These are phyloP conservation scores for Pelargonium fulgidum DNA, from an alignment of 441 rosid genomes.

Conservation along the genomic window DNA sequence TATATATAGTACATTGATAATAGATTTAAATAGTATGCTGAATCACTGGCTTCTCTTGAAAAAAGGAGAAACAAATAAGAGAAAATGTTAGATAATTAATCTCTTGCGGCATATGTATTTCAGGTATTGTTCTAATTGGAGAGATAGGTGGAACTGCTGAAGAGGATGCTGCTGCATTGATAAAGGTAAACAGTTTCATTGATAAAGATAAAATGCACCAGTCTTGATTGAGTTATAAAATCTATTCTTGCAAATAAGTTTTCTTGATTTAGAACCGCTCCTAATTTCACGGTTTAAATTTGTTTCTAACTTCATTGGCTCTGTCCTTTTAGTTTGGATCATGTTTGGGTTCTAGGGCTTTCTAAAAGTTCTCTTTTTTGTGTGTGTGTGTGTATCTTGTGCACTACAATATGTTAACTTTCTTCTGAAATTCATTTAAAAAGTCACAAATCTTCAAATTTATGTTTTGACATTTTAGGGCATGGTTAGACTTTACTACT, in stretches of 20 bases:
- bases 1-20: neutral
- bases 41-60: neutral
- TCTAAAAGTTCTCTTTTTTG: too few species aligned
- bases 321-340: neutral
- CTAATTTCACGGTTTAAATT: too few species aligned
- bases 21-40: neutral
- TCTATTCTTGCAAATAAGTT: neutral
- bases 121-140: constrained; percentile 6
- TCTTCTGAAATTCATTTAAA: neutral
- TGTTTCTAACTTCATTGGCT: neutral
- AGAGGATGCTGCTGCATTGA: constrained; percentile 9
- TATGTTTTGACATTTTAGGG: too few species aligned
- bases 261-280: neutral
- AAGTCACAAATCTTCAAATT: too few species aligned
- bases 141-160: constrained; percentile 8
- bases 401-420: neutral
- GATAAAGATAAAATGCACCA: too few species aligned
- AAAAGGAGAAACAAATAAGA: neutral
- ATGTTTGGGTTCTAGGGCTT: too few species aligned
- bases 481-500: too few species aligned
- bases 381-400: neutral
- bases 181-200: neutral
- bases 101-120: neutral
- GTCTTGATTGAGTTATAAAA: neutral
- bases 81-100: neutral